Conservation (phyloP, 2,329 filamentous ascomycete genomes). For the Cladosporium sphaerospermum region DNA sequence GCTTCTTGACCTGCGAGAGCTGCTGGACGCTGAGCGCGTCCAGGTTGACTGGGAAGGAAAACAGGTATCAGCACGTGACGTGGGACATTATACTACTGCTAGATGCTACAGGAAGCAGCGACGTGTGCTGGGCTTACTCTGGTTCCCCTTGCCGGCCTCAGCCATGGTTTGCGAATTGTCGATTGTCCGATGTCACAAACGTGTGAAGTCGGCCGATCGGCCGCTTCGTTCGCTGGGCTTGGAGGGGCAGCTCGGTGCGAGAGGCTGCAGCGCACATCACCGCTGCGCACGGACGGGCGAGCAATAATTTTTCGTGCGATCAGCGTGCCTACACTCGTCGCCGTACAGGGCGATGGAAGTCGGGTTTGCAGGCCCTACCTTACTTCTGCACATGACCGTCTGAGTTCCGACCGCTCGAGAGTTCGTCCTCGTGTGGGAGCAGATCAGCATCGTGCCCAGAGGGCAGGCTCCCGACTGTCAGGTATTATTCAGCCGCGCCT, state of each 20-base stretch:
- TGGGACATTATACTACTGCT: background rate
- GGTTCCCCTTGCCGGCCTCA: slow-evolving; percentile 6
- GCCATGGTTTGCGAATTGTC: slow-evolving; percentile 6
- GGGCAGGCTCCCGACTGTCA: background rate
- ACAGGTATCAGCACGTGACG: slow-evolving; percentile 2
- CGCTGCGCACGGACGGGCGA: background rate
- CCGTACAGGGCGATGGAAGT: background rate
- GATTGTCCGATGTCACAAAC: slow-evolving; percentile 2
- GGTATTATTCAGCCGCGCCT: slow-evolving; percentile 7
- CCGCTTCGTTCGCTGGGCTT: background rate
- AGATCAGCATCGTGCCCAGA: background rate
- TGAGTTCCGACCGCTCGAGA: background rate
- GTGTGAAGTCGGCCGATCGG: slow-evolving; percentile 9
- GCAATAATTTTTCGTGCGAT: background rate
- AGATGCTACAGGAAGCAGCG: background rate
- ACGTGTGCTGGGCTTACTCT: slow-evolving; percentile 8
- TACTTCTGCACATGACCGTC: slow-evolving; percentile 2
- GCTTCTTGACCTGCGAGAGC: slow-evolving; percentile 86
- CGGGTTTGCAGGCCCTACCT: background rate
- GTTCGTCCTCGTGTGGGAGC: background rate
- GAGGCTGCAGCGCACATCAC: background rate
- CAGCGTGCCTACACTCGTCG: background rate
- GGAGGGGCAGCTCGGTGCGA: slow-evolving; percentile 7
- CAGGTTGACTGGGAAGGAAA: slow-evolving; percentile 52
- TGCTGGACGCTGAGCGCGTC: slow-evolving; percentile 75